These are phyloP conservation scores for Alternaria ethzedia DNA, from an alignment of 2,329 filamentous ascomycete genomes.

Conservation along the genomic window DNA sequence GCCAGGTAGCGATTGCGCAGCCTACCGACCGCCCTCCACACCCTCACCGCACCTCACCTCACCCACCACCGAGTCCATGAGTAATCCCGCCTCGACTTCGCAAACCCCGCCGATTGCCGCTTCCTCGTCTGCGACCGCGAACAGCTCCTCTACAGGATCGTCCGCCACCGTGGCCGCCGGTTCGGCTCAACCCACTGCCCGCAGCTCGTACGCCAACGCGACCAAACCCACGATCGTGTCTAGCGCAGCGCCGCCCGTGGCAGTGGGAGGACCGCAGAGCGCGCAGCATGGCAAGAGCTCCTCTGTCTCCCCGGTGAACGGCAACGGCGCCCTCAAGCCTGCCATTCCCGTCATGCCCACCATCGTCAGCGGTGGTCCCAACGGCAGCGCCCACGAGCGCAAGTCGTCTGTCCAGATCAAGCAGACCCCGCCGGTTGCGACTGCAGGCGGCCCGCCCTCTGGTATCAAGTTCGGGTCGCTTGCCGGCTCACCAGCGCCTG, in stretches of 20 bases:
- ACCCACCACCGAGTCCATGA: conserved; percentile 55
- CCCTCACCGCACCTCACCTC: conserved; percentile 4
- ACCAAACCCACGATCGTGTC: conserved; percentile 62
- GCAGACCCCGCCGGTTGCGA: conserved; percentile 68
- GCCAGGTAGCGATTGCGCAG: conserved; percentile 19
- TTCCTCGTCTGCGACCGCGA: conserved; percentile 56
- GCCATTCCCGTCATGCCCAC: conserved; percentile 55
- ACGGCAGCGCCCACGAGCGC: conserved; percentile 76
- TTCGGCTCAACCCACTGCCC: conserved; percentile 62
- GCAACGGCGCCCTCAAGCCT: conserved; percentile 63
- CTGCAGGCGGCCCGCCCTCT: conserved; percentile 52
- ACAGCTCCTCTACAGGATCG: conserved; percentile 57
- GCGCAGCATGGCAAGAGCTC: conserved; percentile 52
- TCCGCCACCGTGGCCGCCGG: conserved; percentile 58
- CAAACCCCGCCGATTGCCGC: conserved; percentile 56
- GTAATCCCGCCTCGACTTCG: conserved; percentile 63
- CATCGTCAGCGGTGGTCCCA: conserved; percentile 69
- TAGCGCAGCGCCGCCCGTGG: conserved; percentile 59
- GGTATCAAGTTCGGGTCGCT: conserved; percentile 83
- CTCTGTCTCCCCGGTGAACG: conserved; percentile 79
- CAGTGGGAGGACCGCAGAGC: conserved; percentile 63
- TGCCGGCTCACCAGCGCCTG: conserved; percentile 65
- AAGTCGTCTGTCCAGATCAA: conserved; percentile 95
- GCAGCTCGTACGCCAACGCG: conserved; percentile 66
- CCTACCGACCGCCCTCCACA: conserved; percentile 10